Conservation (phyloP, 106 monocot genomes). For the Triglochin maritima region DNA sequence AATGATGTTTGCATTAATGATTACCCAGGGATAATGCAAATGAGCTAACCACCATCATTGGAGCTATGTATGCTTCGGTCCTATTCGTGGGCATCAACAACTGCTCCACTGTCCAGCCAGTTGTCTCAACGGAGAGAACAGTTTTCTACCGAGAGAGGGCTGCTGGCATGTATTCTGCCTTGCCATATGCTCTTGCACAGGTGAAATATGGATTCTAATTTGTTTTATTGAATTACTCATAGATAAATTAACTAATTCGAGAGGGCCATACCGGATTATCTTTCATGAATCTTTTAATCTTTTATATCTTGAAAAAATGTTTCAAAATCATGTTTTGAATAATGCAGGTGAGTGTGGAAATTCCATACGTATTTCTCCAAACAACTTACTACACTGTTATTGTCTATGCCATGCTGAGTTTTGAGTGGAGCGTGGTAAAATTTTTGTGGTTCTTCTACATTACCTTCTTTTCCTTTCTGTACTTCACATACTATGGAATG, state of each 20-base stretch:
- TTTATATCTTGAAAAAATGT: neutral
- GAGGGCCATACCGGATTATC: neutral
- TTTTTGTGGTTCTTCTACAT: slow-evolving; percentile 76
- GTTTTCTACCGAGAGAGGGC: slow-evolving; percentile 83
- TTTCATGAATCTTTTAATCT: neutral
- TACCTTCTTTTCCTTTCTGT: slow-evolving; percentile 55
- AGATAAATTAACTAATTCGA: neutral
- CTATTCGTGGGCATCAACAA: slow-evolving; percentile 50
- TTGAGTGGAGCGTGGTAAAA: slow-evolving; percentile 62
- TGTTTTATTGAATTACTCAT: neutral
- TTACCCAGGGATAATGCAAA: slow-evolving; percentile 27
- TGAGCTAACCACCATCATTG: slow-evolving; percentile 31
- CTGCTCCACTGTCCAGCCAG: slow-evolving; percentile 21
- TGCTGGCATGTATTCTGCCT: slow-evolving; percentile 73
- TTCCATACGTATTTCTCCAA: slow-evolving; percentile 53
- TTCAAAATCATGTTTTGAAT: slow-evolving; percentile 1
- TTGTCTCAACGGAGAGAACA: slow-evolving; percentile 62
- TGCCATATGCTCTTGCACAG: slow-evolving; percentile 81
- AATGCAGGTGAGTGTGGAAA: slow-evolving; percentile 59
- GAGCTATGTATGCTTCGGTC: slow-evolving; percentile 49
- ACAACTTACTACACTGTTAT: slow-evolving; percentile 29
- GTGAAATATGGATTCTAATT: slow-evolving; percentile 11
- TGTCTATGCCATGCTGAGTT: slow-evolving; percentile 63
- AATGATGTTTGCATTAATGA: neutral
- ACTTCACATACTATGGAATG: slow-evolving; percentile 84